phyloP scores from a whole-genome alignment of 257 asterid genomes.

The Nicotiana obtusifolia region DNA sequence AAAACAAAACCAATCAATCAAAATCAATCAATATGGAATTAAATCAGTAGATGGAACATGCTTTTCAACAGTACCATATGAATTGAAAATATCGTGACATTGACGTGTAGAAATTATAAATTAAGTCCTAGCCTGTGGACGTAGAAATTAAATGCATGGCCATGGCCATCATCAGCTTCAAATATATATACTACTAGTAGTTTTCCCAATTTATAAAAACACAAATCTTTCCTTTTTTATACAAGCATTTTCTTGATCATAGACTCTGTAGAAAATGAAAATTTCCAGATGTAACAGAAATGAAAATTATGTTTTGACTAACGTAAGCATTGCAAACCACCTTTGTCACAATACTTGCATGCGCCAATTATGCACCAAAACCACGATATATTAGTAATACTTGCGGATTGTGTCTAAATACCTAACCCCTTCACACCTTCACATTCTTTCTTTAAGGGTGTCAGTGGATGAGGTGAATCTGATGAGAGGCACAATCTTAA shows the following conservation, averaged over 20 bases:
- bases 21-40: background rate
- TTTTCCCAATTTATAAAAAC: background rate
- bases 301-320: too few relatives aligned
- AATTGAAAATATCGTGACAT: background rate
- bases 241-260: background rate
- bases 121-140: background rate
- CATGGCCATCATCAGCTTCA: background rate
- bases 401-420: too few relatives aligned
- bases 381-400: background rate
- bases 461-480: too few relatives aligned
- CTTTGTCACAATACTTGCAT: background rate
- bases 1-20: conserved; percentile 7
- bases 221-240: background rate
- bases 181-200: background rate
- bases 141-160: background rate
- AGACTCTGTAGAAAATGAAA: background rate
- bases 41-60: background rate
- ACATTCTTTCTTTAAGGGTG: too few relatives aligned
- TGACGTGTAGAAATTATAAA: background rate
- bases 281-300: too few relatives aligned
- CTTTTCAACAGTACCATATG: background rate
- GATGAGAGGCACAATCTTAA: too few relatives aligned
- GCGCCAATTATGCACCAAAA: background rate
- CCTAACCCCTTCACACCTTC: too few relatives aligned
- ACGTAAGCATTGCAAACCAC: background rate